Evolutionary conservation across 108 stramenopile species (phyloP).

Genomic region (Epipyxis sp.): DNA sequence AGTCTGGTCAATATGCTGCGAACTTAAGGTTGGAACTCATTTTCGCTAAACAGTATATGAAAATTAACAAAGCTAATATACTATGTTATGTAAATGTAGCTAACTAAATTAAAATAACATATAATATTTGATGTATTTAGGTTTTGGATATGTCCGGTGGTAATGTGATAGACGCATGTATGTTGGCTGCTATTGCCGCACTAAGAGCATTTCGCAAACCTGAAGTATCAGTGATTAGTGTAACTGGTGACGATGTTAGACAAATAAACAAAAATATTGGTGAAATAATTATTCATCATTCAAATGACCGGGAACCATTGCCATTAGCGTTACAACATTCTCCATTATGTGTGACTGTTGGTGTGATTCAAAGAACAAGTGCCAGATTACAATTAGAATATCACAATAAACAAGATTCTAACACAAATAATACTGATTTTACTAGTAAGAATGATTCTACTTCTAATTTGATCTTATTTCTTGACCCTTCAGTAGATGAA

Average conservation of each 20-base stretch:
- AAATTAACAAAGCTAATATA: too few relatives aligned
- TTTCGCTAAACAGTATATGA: too few relatives aligned
- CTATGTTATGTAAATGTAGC: too few relatives aligned
- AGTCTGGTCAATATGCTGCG: conserved; percentile 10
- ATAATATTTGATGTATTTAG: neutral
- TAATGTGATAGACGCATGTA: conserved; percentile 18
- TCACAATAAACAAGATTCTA: too few relatives aligned
- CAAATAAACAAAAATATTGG: neutral
- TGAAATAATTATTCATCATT: conserved; percentile 2
- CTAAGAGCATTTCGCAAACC: conserved; percentile 28
- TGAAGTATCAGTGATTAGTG: conserved; percentile 13
- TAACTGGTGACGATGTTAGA: neutral
- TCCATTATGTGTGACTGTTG: conserved; percentile 16
- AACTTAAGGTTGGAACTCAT: neutral
- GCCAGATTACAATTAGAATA: too few relatives aligned
- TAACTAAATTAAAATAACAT: neutral
- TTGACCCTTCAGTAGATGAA: conserved; percentile 1
- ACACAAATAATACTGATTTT: too few relatives aligned
- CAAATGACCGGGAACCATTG: conserved; percentile 25
- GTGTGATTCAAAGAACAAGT: too few relatives aligned
- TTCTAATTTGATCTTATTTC: neutral
- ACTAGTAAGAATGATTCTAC: too few relatives aligned
- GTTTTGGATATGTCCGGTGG: conserved; percentile 15
- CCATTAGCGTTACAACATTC: conserved; percentile 17
- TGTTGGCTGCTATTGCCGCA: conserved; percentile 1